phyloP scores from a whole-genome alignment of 257 asterid genomes.

The Rubia yunnanensis region DNA sequence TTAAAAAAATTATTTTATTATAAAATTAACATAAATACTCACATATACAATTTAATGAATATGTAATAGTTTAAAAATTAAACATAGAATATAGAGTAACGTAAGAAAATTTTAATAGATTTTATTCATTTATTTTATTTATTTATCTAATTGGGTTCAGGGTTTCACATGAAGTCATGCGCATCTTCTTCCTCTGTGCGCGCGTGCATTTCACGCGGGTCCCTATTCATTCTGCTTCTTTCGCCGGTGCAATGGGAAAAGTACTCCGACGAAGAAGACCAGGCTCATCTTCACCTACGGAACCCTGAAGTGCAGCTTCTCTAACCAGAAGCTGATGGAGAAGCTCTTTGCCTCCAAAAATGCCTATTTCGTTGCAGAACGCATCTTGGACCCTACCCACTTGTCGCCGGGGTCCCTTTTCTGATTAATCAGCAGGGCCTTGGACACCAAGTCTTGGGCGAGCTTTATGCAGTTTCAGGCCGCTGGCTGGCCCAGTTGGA shows the following conservation, averaged over 20 bases:
- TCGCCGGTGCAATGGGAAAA: background rate
- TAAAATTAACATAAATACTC: too few species aligned
- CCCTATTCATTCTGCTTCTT: too few species aligned
- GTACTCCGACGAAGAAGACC: background rate
- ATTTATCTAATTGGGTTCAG: too few species aligned
- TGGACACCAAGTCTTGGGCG: slow-evolving; percentile 46
- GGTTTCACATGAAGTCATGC: too few species aligned
- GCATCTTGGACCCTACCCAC: slow-evolving; percentile 42
- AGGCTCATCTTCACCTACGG: slow-evolving; percentile 60
- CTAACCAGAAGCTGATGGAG: slow-evolving; percentile 45
- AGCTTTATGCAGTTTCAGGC: slow-evolving; percentile 47
- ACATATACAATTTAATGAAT: too few species aligned
- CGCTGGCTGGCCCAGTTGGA: slow-evolving; percentile 36
- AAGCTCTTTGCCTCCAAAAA: slow-evolving; percentile 23
- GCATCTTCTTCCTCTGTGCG: too few species aligned
- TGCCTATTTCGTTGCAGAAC: slow-evolving; percentile 36
- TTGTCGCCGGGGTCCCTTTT: slow-evolving; percentile 64
- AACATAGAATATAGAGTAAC: too few species aligned
- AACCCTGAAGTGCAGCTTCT: slow-evolving; percentile 63
- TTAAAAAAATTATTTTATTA: too few species aligned
- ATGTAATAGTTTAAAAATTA: too few species aligned
- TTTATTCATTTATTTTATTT: too few species aligned
- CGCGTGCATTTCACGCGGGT: too few species aligned
- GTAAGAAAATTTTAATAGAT: too few species aligned
- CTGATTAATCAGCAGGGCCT: slow-evolving; percentile 46